phyloP scores from a whole-genome alignment of 2,329 filamentous ascomycete species.

The Claviceps fusiformis region DNA sequence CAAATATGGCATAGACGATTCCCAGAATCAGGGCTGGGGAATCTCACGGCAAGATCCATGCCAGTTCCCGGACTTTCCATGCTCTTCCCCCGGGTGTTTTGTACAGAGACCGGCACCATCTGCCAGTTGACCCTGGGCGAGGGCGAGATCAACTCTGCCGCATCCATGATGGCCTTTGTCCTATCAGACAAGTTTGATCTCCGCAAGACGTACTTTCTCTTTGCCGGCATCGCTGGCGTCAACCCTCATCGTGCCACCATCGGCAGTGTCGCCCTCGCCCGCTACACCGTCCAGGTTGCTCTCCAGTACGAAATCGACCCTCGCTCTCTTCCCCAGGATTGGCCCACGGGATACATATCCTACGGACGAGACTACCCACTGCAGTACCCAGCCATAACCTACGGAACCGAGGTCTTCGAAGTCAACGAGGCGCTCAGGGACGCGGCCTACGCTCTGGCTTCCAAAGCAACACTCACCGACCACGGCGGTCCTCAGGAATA shows the following conservation, averaged over 20 bases:
- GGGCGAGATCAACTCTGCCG: constrained; percentile 62
- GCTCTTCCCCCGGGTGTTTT: constrained; percentile 51
- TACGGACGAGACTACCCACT: constrained; percentile 42
- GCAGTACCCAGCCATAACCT: constrained; percentile 43
- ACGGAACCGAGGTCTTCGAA: constrained; percentile 60
- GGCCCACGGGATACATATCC: constrained; percentile 54
- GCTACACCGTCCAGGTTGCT: constrained; percentile 59
- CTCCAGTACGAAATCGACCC: constrained; percentile 65
- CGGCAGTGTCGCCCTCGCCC: constrained; percentile 51
- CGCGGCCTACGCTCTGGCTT: constrained; percentile 36
- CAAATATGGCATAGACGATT: constrained; percentile 46
- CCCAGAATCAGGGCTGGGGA: constrained; percentile 29
- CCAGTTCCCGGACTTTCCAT: constrained; percentile 50
- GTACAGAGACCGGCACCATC: constrained; percentile 43
- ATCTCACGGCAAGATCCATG: constrained; percentile 43
- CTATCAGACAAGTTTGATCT: constrained; percentile 51
- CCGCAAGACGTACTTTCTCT: constrained; percentile 53
- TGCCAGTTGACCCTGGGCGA: constrained; percentile 60
- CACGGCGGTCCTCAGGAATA: constrained; percentile 34
- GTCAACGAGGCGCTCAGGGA: constrained; percentile 45
- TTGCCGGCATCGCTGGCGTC: constrained; percentile 62
- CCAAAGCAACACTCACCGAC: constrained; percentile 38
- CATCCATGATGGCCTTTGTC: constrained; percentile 49
- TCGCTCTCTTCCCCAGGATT: constrained; percentile 52
- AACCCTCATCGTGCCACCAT: constrained; percentile 55